Base-by-base conservation (phyloP, 352 stramenopile genomes). In the Phytophthora capsici region DNA sequence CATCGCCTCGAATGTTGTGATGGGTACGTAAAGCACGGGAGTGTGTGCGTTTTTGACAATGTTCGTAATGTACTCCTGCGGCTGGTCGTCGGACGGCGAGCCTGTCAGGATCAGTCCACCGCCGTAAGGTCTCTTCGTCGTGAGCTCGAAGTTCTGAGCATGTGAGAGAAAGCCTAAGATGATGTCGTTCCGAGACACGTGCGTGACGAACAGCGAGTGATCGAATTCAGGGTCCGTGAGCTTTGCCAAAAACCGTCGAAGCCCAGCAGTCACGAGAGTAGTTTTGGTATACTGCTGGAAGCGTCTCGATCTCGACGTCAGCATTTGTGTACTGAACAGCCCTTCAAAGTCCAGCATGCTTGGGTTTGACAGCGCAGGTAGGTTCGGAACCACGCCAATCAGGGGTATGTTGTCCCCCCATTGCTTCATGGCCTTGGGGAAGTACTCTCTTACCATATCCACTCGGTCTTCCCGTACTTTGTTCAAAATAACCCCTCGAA, bases 401-500 rank as follows among this genome's bases (percentile, higher is more conserved):
- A 97, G 66, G 32, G 88, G 86, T 12, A 94, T 74, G 45, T 81
- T 71, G 12, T 17, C 56, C 30, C 66, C 57, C 89, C 86, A 95
- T 26, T 87, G 78, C 34, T 76, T 56, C 56, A 97, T 78, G 19
- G 89, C 89, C 69, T 95, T 95, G 20, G 82, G 80, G 61, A 97
- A 96, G 57, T 97, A 97, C 47, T 94, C 84, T 41, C 71, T 60
- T 32, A 97, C 71, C 89, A 96, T 97, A 20, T 88, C 86, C 13
- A 93, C 62, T 65, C 94, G 91, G 49, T 92, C 75, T 26, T 69
- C 62, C 1, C 72, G 80, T 45, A 98, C 94, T 72, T 99, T 99
- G 78, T 99, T 99, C 26, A 99, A 82, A 57, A 99, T 93, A 22
- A 99, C 95, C 28, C 96, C 97, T 22, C 90, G 86, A 58, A 99